Base-by-base conservation (phyloP, 1,284 basidiomycete species). In the Irpex sp. region DNA sequence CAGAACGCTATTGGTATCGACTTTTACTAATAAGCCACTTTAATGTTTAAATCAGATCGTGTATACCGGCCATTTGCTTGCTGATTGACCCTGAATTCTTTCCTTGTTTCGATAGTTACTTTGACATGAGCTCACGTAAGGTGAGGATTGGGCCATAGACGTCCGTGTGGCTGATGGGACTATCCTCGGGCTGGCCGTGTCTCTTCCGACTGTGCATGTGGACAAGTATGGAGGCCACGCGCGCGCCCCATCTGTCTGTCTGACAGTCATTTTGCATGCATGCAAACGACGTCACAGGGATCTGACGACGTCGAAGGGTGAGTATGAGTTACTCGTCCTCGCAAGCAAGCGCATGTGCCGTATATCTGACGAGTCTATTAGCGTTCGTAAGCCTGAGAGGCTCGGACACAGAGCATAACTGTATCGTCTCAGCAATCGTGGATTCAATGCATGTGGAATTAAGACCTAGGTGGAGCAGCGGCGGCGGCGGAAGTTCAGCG, bases 41-140 rank as follows among this genome's bases (percentile, higher is more conserved):
- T 46, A n/a, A 46, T 13, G 11, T 11, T 13, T 46, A 11, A 46
- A n/a, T 46, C 26, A n/a, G 43, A 13, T 11, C 43, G 43, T 46
- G 43, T 11, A 46, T 11, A 46, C 43, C 9, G 26, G 4, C 26
- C 26, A 26, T 26, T n/a, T n/a, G 43, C 43, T 46, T 9, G 19
- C 31, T 63, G 63, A 63, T 63, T 58, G 26, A 55, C 63, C 63
- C 63, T 63, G 63, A 26, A 26, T 26, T 26, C 26, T 26, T 26
- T 26, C 26, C 26, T 37, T n/a, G 35, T 35, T 53, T 61, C 63
- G 54, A 60, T 53, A 61, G 47, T 43, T 33, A 33, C 47, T 33
- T 17, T 58, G 63, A 43, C 59, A 63, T 26, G 59, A 17, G n/a
- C 55, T 46, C 43, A 39, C 49, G 56, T 60, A 36, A 63, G 43